A percentile compares a stretch with the other conserved stretches of the same genome.
Evolutionary conservation across 352 stramenopile species (phyloP).

Genomic region (Globisporangium uncinulatum): DNA sequence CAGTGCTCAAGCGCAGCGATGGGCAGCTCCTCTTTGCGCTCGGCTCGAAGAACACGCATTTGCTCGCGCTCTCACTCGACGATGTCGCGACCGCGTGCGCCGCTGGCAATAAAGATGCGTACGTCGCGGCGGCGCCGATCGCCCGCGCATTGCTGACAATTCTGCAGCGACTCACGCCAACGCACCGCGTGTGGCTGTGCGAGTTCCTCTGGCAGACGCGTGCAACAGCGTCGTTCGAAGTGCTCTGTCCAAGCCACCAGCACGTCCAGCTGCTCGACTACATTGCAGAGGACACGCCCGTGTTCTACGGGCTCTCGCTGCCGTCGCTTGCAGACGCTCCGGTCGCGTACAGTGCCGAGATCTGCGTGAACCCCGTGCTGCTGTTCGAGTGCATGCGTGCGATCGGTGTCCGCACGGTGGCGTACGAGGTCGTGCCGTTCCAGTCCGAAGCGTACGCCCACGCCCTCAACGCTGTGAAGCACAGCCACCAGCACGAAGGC

Average conservation of each 20-base stretch:
- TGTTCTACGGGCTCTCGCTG: slow-evolving; percentile 77
- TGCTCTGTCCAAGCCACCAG: slow-evolving; percentile 65
- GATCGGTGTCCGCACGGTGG: slow-evolving; percentile 57
- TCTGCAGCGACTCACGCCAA: slow-evolving; percentile 24
- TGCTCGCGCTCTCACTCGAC: slow-evolving; percentile 38
- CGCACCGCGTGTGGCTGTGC: slow-evolving; percentile 43
- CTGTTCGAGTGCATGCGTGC: slow-evolving; percentile 46
- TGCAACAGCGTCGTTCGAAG: slow-evolving; percentile 71
- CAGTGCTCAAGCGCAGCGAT: slow-evolving; percentile 62
- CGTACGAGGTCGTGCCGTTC: slow-evolving; percentile 44
- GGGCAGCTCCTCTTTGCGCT: slow-evolving; percentile 64
- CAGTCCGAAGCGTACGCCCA: slow-evolving; percentile 24
- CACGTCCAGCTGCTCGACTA: slow-evolving; percentile 75
- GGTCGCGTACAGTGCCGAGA: slow-evolving; percentile 33
- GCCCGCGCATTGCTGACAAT: slow-evolving; percentile 38
- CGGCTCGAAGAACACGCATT: slow-evolving; percentile 81
- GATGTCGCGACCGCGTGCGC: slow-evolving; percentile 37
- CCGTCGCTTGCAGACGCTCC: slow-evolving; percentile 22
- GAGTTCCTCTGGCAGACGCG: slow-evolving; percentile 77
- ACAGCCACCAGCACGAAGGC: slow-evolving; percentile 61
- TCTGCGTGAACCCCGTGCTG: slow-evolving; percentile 78
- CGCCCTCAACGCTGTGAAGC: slow-evolving; percentile 36
- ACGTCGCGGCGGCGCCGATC: slow-evolving; percentile 44
- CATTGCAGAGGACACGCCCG: slow-evolving; percentile 55
- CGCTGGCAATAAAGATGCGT: slow-evolving; percentile 33